Evolutionary conservation across 495 filamentous ascomycete species (phyloP), one percentile per base, ranked within the genome.

Genomic region (Aspergillus kassunensis): DNA sequence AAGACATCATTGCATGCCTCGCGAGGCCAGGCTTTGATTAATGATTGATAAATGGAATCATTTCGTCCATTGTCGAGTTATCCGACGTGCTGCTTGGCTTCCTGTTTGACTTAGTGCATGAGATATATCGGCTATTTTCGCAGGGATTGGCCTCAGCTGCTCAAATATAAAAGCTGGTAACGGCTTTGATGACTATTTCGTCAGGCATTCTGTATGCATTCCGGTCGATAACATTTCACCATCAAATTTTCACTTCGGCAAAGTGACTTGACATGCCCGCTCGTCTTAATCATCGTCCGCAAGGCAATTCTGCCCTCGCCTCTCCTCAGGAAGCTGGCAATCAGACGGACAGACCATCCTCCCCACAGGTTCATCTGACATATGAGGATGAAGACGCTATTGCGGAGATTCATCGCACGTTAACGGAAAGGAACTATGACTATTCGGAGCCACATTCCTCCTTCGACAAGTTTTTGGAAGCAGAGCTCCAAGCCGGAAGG

Each of bases 401-500:
- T 42, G 66, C 62, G 11, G 56, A 69, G 31, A 71, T 71, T 12
- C 66, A 71, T 57, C 64, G 56, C 7, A 65, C 60, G 1, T 41
- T 71, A 43, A 71, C 68, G 0, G 46, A 62, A 31, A 56, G 60
- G n/a, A 56, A 43, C 16, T 56, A 57, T 10, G 51, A 58, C 19
- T 71, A 69, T 43, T 24, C 66, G 19, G 68, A 71, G 40, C 68
- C 66, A 1, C 68, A 71, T 44, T 69, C 61, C 0, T 64, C 66
- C 0, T 71, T 71, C 21, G 68, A 71, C 48, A 69, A 64, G 42
- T 71, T 71, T 18, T 54, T 71, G 3, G 68, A 68, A 40, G 59
- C 63, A 44, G 64, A 71, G 34, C 53, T 65, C 27, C 61, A 63
- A 21, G 61, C 58, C 1, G 66, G 64, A 12, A 67, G 58, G 57